A percentile compares a stretch with the other conserved stretches of the same genome.
These are phyloP conservation scores for Dipsacomyces acuminosporus DNA, from an alignment of 371 early-diverging fungal genomes.

Conservation along the genomic window DNA sequence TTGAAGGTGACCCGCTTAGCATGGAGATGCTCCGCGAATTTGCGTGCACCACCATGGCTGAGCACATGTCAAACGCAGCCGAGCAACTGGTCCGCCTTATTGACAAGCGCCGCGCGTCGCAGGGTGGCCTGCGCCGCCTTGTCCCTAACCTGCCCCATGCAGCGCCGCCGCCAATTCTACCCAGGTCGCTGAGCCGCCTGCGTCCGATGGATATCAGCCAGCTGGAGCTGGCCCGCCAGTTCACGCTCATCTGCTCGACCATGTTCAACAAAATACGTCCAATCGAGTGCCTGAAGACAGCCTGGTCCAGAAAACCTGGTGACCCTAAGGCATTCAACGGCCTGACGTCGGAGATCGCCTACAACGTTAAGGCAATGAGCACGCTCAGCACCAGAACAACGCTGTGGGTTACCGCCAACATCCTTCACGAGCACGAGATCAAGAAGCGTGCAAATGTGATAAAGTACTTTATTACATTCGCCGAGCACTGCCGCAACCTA, in stretches of 20 bases:
- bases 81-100: slow-evolving; percentile 67
- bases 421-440: slow-evolving; percentile 72
- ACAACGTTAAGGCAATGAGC: slow-evolving; percentile 72
- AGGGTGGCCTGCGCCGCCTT: slow-evolving; percentile 57
- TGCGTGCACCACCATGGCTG: slow-evolving; percentile 68
- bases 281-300: slow-evolving; percentile 82
- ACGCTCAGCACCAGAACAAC: slow-evolving; percentile 71
- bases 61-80: slow-evolving; percentile 63
- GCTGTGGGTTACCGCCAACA: slow-evolving; percentile 82
- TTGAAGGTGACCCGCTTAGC: slow-evolving; percentile 56
- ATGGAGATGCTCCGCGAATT: slow-evolving; percentile 73
- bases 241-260: slow-evolving; percentile 81
- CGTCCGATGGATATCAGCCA: slow-evolving; percentile 83
- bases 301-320: slow-evolving; percentile 73
- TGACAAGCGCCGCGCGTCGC: slow-evolving; percentile 59
- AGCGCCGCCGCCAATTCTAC: slow-evolving; percentile 65
- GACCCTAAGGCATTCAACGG: slow-evolving; percentile 51
- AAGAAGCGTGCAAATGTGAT: slow-evolving; percentile 69
- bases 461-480: slow-evolving; percentile 79
- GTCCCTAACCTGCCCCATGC: slow-evolving; percentile 56
- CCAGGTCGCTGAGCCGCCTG: slow-evolving; percentile 56
- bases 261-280: slow-evolving; percentile 76
- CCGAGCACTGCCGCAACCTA: slow-evolving; percentile 68
- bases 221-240: slow-evolving; percentile 87
- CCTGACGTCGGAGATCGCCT: slow-evolving; percentile 52